Evolutionary conservation across 2,329 filamentous ascomycete genomes (phyloP).

Genomic region (Exophiala phaeomuriformis): DNA sequence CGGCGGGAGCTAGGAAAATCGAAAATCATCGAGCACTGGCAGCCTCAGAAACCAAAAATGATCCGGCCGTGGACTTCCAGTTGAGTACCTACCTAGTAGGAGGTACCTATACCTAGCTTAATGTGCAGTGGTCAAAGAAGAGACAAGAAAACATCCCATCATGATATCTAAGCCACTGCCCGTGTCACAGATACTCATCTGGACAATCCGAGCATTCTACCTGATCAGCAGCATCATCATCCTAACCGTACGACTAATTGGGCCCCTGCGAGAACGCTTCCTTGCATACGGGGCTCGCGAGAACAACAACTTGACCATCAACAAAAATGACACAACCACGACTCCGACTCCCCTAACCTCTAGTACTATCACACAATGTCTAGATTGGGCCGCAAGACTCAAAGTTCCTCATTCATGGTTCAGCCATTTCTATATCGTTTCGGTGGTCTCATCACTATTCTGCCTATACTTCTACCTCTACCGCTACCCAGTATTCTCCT

Average conservation of each 20-base stretch:
- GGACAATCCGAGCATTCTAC: constrained; percentile 22
- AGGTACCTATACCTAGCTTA: too few species aligned
- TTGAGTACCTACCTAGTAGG: too few species aligned
- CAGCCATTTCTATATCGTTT: constrained; percentile 73
- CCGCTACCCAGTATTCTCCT: not conserved
- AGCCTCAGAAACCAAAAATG: not conserved
- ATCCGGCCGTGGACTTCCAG: not conserved
- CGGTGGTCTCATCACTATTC: constrained; percentile 61
- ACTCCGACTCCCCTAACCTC: not conserved
- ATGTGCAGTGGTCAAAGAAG: too few species aligned
- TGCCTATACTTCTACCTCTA: constrained; percentile 48
- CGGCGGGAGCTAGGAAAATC: not conserved
- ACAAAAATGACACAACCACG: not conserved
- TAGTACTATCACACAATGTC: constrained; percentile 23
- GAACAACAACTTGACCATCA: not conserved
- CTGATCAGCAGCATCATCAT: constrained; percentile 33
- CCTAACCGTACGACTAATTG: constrained; percentile 45
- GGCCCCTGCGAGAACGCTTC: constrained; percentile 49
- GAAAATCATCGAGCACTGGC: too few species aligned
- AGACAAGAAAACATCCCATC: not conserved
- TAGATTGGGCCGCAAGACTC: constrained; percentile 47
- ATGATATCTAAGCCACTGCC: too few species aligned
- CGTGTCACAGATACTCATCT: not conserved
- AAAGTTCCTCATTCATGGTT: constrained; percentile 86
- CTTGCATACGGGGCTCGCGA: constrained; percentile 53